A percentile compares a stretch with the other conserved stretches of the same genome.
These are phyloP conservation scores for Aspergillus thermomutatus DNA, from an alignment of 2,329 filamentous ascomycete genomes.

Conservation along the genomic window DNA sequence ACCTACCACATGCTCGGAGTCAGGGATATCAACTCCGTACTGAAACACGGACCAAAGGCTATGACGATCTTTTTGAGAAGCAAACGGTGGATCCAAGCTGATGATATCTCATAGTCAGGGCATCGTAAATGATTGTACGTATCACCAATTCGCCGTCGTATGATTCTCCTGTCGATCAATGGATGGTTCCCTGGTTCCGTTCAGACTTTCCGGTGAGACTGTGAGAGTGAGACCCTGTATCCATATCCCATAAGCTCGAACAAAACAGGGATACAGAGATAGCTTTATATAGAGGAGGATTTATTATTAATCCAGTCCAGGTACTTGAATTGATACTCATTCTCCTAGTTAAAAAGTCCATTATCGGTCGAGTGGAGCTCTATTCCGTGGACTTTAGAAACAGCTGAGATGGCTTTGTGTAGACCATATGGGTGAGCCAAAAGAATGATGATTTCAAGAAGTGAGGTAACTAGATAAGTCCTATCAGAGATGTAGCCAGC, in stretches of 20 bases:
- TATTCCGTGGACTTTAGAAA: no score
- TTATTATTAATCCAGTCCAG: no score
- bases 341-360: not conserved
- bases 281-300: no score
- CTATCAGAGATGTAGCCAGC: no score
- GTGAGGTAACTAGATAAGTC: no score
- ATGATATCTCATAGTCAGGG: no score
- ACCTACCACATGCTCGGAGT: not conserved
- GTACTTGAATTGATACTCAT: not conserved
- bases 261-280: no score
- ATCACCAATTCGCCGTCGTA: not conserved
- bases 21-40: not conserved
- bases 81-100: not conserved
- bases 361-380: not conserved
- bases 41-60: constrained; percentile 20
- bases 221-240: no score
- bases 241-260: not conserved
- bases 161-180: not conserved
- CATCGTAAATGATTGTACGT: not conserved
- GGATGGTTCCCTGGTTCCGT: not conserved
- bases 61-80: constrained; percentile 7
- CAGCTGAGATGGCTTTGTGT: no score
- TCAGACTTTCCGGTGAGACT: no score
- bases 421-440: no score
- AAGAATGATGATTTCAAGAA: not conserved